Percentiles rank a stretch among this genome's conserved stretches.
Conservation (phyloP, 352 stramenopile genomes). For the Phytophthora fragariae region DNA sequence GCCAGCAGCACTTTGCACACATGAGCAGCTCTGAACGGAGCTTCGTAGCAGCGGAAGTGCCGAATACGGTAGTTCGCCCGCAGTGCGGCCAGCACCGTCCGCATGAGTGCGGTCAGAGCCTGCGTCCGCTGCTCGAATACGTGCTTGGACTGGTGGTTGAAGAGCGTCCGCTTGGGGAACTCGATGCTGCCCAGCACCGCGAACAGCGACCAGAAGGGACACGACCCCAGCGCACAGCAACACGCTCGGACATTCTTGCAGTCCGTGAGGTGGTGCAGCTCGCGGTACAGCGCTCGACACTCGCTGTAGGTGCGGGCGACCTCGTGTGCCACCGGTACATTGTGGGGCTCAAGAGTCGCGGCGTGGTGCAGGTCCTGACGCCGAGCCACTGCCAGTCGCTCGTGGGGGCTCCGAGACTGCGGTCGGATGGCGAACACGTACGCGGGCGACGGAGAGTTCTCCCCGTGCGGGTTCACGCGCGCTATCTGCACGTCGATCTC, state of each 20-base stretch:
- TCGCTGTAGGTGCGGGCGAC: slow-evolving; percentile 62
- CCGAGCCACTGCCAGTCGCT: slow-evolving; percentile 13
- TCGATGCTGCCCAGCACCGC: slow-evolving; percentile 47
- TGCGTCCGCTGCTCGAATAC: slow-evolving; percentile 41
- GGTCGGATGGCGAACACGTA: slow-evolving; percentile 65
- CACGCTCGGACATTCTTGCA: slow-evolving; percentile 50
- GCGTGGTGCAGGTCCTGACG: slow-evolving; percentile 40
- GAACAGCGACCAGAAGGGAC: slow-evolving; percentile 69
- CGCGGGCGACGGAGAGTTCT: slow-evolving; percentile 33
- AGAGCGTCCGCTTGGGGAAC: slow-evolving; percentile 62
- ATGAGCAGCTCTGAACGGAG: slow-evolving; percentile 15
- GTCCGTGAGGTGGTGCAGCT: slow-evolving; percentile 52
- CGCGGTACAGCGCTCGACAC: slow-evolving; percentile 55
- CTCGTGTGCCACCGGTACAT: slow-evolving; percentile 46
- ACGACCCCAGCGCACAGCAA: slow-evolving; percentile 58
- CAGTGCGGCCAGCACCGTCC: slow-evolving; percentile 38
- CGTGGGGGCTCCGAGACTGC: slow-evolving; percentile 9
- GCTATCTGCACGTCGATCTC: slow-evolving; percentile 61
- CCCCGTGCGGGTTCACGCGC: slow-evolving; percentile 37
- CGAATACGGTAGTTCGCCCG: slow-evolving; percentile 39
- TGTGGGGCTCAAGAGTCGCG: slow-evolving; percentile 14
- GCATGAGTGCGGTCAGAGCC: slow-evolving; percentile 41
- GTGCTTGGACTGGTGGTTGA: slow-evolving; percentile 50
- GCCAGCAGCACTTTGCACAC: slow-evolving; percentile 51
- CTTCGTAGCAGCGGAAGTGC: slow-evolving; percentile 41